Base-by-base conservation (phyloP, 345 rosid genomes). In the Arabidopsis arenosa region DNA sequence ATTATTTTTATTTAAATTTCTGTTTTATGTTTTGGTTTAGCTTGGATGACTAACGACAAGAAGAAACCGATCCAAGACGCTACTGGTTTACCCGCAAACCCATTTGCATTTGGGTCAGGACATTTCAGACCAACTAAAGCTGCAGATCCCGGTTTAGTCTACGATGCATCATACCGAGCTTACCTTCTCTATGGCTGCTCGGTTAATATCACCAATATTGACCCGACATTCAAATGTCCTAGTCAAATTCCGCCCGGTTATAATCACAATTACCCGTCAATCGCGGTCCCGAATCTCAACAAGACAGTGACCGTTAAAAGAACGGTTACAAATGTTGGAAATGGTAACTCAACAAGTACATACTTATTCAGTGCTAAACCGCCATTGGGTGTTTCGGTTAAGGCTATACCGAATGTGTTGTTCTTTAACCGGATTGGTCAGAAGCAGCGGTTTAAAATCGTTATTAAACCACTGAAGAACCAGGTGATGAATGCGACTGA, bases 101-200 rank as follows among this genome's bases (percentile, higher is more conserved):
- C 98, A 3, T 92, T 94, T 45, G 80, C 83, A 0, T 78, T 76
- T 18, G 96, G 95, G 0, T 81, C 95, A 0, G 98, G 96, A 44
- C 96, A 87, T 65, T 83, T 92, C 58, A 77, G 72, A 30, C 97
- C 92, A 0, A 59, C 75, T 0, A 85, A 54, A 67, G 92, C 95
- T 7, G 88, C 84, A 0, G 93, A 89, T 63, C 98, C 97, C 9
- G 98, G 97, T 58, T 89, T 94, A 10, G 84, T 92, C 43, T 94
- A 94, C 4, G 90, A 90, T 26, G 85, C 92, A 64, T 82, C 93
- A 0, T 84, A 81, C 63, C 41, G 51, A 13, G 92, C 87, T 63
- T 92, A 92, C 72, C 67, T 84, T 53, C 80, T 68, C 17, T 86
- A 90, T 65, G 79, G 89, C 5, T 90, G 98, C 82, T 80, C 82